A percentile compares a stretch with the other conserved stretches of the same genome.
phyloP scores from a whole-genome alignment of 2,329 filamentous ascomycete genomes.

The Raffaelea ambrosiae region DNA sequence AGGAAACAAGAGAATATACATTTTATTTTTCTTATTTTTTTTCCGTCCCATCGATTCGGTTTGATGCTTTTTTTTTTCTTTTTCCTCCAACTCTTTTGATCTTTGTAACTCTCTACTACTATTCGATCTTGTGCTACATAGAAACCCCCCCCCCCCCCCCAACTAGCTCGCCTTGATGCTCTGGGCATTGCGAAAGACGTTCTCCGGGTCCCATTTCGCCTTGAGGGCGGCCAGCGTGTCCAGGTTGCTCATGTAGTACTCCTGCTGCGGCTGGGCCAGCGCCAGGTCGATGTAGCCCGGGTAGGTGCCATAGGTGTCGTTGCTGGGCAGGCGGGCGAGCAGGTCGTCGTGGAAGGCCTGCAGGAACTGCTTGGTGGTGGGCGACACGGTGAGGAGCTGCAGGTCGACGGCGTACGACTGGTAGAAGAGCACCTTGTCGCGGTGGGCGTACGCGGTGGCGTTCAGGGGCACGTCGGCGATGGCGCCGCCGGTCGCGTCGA shows the following conservation, averaged over 20 bases:
- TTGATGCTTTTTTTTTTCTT: neutral
- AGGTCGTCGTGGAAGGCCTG: constrained; percentile 37
- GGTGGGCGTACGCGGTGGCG: constrained; percentile 53
- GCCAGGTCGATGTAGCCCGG: constrained; percentile 54
- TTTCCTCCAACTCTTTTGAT: neutral
- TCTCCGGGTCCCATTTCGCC: constrained; percentile 38
- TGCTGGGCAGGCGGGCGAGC: constrained; percentile 25
- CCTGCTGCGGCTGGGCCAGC: constrained; percentile 32
- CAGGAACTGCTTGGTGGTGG: constrained; percentile 41
- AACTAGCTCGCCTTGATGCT: constrained; percentile 28
- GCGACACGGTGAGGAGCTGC: constrained; percentile 31
- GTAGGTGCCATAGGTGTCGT: constrained; percentile 39
- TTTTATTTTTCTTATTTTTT: neutral
- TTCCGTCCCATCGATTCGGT: too few relatives aligned
- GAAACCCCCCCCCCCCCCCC: too few relatives aligned
- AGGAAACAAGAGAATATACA: too few relatives aligned
- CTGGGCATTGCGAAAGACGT: constrained; percentile 52
- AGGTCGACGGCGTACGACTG: constrained; percentile 52
- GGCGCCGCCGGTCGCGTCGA: constrained; percentile 53
- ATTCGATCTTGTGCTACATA: too few relatives aligned
- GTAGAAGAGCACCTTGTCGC: constrained; percentile 56
- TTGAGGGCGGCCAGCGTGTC: constrained; percentile 40
- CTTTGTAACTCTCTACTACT: too few relatives aligned
- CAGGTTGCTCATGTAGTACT: constrained; percentile 49
- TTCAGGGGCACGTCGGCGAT: constrained; percentile 45